These are phyloP conservation scores for Russula griseocarnosa DNA, from an alignment of 768 basidiomycete genomes.

Conservation along the genomic window DNA sequence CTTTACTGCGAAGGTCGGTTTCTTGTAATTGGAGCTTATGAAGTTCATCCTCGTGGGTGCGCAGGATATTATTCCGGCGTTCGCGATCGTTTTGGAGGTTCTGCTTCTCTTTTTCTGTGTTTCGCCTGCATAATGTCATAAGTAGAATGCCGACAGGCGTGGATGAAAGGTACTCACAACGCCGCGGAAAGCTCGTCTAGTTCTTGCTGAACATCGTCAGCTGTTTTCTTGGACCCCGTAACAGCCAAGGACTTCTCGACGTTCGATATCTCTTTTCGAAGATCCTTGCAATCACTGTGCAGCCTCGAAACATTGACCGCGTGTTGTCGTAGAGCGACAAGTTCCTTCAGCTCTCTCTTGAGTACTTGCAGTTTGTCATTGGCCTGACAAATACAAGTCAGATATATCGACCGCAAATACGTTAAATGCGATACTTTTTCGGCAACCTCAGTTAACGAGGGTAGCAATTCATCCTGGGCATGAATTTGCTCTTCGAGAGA, in stretches of 20 bases:
- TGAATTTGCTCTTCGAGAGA: slow-evolving; percentile 58
- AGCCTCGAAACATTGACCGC: slow-evolving; percentile 55
- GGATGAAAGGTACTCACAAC: slow-evolving; percentile 49
- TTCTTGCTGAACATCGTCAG: slow-evolving; percentile 80
- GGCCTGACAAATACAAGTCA: slow-evolving; percentile 39
- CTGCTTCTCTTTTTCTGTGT: slow-evolving; percentile 60
- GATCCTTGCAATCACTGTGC: slow-evolving; percentile 53
- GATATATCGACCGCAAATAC: slow-evolving; percentile 6
- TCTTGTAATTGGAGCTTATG: slow-evolving; percentile 62
- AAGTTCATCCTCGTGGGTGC: slow-evolving; percentile 56
- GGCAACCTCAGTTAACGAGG: slow-evolving; percentile 47
- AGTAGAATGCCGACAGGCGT: not conserved
- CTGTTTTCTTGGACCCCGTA: slow-evolving; percentile 75
- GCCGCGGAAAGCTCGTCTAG: slow-evolving; percentile 58
- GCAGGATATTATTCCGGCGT: slow-evolving; percentile 48
- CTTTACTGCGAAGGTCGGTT: slow-evolving; percentile 50
- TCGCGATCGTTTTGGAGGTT: slow-evolving; percentile 57
- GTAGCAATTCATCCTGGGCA: slow-evolving; percentile 51
- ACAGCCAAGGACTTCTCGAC: slow-evolving; percentile 66
- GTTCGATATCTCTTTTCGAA: slow-evolving; percentile 55
- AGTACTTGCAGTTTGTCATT: slow-evolving; percentile 48
- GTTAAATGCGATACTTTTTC: slow-evolving; percentile 51
- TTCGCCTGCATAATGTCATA: slow-evolving; percentile 44
- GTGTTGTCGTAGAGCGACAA: slow-evolving; percentile 57
- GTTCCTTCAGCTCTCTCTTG: slow-evolving; percentile 58